These are phyloP conservation scores for Ganoderma lucidum DNA, from an alignment of 1,284 basidiomycete genomes.

Conservation along the genomic window DNA sequence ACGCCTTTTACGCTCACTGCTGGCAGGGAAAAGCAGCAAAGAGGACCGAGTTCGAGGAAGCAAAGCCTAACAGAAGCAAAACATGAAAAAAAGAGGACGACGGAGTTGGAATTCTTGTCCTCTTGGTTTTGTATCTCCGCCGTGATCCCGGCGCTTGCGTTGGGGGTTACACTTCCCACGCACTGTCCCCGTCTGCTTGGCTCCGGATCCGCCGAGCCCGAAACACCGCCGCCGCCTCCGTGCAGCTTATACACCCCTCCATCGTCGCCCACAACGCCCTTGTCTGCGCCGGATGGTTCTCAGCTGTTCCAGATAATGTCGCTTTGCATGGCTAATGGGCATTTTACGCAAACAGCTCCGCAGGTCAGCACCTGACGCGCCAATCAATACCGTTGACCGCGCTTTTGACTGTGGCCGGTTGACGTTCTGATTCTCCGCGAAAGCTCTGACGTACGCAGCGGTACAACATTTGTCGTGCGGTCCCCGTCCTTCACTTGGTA, in stretches of 20 bases:
- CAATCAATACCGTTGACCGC: constrained; percentile 8
- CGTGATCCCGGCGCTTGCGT: constrained; percentile 20
- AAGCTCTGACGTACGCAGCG: constrained; percentile 29
- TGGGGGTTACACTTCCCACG: constrained; percentile 33
- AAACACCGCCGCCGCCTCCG: constrained; percentile 8
- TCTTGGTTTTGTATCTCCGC: constrained; percentile 21
- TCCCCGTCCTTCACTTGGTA: constrained; percentile 13
- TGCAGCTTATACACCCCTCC: not conserved
- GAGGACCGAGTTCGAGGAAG: constrained; percentile 34
- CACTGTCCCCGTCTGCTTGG: constrained; percentile 12
- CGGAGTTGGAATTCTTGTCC: constrained; percentile 27
- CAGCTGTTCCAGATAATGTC: constrained; percentile 5
- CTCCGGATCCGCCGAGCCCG: constrained; percentile 3
- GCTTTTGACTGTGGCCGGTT: not conserved
- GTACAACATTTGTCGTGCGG: constrained; percentile 25
- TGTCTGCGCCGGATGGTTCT: constrained; percentile 10
- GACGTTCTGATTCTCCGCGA: constrained; percentile 30
- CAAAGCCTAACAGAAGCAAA: constrained; percentile 32
- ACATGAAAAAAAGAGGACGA: constrained; percentile 35
- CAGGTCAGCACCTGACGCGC: constrained; percentile 16
- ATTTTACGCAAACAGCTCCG: constrained; percentile 14
- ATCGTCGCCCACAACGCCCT: not conserved
- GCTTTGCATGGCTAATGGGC: constrained; percentile 9
- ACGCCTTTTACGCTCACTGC: constrained; percentile 33
- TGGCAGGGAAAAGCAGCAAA: constrained; percentile 31